phyloP scores from a whole-genome alignment of 495 filamentous ascomycete species.

The Neurospora sp. region DNA sequence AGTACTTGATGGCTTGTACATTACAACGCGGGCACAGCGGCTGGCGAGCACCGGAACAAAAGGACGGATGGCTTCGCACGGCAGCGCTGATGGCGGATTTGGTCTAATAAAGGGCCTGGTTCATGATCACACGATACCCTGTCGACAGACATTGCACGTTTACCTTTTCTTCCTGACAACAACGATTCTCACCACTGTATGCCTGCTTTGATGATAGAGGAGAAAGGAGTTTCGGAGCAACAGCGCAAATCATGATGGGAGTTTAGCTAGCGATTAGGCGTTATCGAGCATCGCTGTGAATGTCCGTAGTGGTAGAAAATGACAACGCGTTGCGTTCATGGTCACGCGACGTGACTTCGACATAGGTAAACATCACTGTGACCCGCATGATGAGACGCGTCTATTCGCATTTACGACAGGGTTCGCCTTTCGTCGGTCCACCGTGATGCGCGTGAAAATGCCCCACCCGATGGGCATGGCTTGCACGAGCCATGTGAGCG shows the following conservation, averaged over 20 bases:
- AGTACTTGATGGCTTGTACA: constrained; percentile 27
- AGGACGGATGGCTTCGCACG: not conserved
- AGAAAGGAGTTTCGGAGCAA: not conserved
- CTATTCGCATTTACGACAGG: not conserved
- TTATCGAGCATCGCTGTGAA: not conserved
- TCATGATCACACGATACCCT: constrained; percentile 4
- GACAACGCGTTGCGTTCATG: not conserved
- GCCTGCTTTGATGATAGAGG: not conserved
- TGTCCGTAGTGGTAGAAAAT: not conserved
- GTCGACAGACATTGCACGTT: not conserved
- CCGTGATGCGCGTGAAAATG: not conserved
- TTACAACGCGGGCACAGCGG: constrained; percentile 14
- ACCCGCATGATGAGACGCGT: not conserved
- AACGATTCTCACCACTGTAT: not conserved
- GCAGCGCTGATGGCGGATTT: constrained; percentile 8
- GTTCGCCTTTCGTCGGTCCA: not conserved
- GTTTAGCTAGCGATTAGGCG: not conserved
- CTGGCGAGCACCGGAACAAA: not conserved
- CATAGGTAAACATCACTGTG: not conserved
- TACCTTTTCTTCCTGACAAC: not conserved
- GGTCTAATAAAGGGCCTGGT: constrained; percentile 8
- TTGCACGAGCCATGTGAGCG: not conserved
- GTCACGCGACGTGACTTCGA: not conserved
- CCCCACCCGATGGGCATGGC: not conserved
- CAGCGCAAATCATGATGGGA: not conserved